A percentile compares a stretch with the other conserved stretches of the same genome.
Conservation (phyloP, 192 early-diverging fungal species). For the Rhizophagus prolifer region DNA sequence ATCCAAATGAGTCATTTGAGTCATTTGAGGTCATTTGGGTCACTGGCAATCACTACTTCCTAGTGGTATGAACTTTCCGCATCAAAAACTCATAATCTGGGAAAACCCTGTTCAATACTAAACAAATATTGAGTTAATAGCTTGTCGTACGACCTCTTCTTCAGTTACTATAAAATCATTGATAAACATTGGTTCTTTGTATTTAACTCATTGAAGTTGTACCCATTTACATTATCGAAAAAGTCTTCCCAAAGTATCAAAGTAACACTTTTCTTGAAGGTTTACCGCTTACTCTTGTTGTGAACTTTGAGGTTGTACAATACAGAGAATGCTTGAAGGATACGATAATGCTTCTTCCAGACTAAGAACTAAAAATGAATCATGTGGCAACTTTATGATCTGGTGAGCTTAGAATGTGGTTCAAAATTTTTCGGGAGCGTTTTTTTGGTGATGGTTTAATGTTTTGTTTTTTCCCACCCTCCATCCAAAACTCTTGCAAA, state of each 20-base stretch:
- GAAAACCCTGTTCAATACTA: neutral
- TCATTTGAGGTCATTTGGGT: too few relatives aligned
- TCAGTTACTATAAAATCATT: neutral
- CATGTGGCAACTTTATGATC: too few relatives aligned
- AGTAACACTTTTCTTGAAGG: neutral
- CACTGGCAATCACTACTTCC: too few relatives aligned
- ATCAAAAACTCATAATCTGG: neutral
- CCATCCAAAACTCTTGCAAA: too few relatives aligned
- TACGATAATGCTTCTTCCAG: constrained; percentile 18
- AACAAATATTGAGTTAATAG: neutral
- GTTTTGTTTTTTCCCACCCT: too few relatives aligned
- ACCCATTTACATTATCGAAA: constrained; percentile 10
- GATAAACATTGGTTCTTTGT: neutral
- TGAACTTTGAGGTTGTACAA: neutral
- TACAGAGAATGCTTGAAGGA: neutral
- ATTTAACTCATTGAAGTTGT: neutral
- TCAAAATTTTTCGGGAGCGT: too few relatives aligned
- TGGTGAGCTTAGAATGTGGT: too few relatives aligned
- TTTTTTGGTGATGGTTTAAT: too few relatives aligned
- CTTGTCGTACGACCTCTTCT: neutral
- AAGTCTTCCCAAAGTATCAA: constrained; percentile 17
- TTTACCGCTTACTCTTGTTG: neutral
- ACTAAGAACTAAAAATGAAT: constrained; percentile 16
- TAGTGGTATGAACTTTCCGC: neutral
- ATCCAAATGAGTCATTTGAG: too few relatives aligned